A percentile compares a stretch with the other conserved stretches of the same genome.
Conservation (phyloP, 2,329 filamentous ascomycete genomes). For the Curvularia eragrostidis region DNA sequence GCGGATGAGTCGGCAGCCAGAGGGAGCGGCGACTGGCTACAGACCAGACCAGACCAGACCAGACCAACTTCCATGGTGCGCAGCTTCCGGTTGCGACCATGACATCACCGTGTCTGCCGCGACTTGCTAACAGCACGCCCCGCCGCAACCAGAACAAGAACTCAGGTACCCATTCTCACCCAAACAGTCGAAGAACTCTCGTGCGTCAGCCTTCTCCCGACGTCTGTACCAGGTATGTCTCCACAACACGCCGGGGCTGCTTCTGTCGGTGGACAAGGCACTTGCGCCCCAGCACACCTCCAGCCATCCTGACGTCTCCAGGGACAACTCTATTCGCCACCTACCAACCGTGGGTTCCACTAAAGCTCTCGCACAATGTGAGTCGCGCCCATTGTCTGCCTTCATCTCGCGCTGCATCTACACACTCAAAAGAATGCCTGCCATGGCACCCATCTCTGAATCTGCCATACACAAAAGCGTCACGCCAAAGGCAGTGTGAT, state of each 20-base stretch:
- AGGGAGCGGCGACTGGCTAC: slow-evolving; percentile 6
- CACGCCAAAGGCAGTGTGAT: background rate
- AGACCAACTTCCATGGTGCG: slow-evolving; percentile 1
- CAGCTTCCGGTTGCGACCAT: slow-evolving; percentile 26
- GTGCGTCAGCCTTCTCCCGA: background rate
- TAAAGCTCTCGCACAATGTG: slow-evolving; percentile 39
- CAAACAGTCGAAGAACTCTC: background rate
- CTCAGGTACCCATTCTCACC: too few relatives aligned
- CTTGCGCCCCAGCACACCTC: slow-evolving; percentile 8
- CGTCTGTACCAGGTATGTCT: slow-evolving; percentile 15
- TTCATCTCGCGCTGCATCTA: slow-evolving; percentile 3
- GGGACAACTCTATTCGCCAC: slow-evolving; percentile 24
- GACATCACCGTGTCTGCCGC: slow-evolving; percentile 32
- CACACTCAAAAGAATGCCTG: background rate
- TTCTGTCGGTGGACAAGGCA: background rate
- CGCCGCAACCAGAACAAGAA: slow-evolving; percentile 22
- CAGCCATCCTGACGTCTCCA: slow-evolving; percentile 32
- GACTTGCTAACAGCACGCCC: slow-evolving; percentile 24
- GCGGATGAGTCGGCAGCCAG: slow-evolving; percentile 11
- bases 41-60: too few relatives aligned
- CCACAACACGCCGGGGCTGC: background rate
- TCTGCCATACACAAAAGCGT: background rate
- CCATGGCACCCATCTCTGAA: background rate
- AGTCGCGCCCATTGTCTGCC: slow-evolving; percentile 34
- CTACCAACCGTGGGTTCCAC: slow-evolving; percentile 10